Percentiles rank a stretch among this genome's conserved stretches.
Conservation (phyloP, 164 flowering plant species). For the Aristolochia californica region DNA sequence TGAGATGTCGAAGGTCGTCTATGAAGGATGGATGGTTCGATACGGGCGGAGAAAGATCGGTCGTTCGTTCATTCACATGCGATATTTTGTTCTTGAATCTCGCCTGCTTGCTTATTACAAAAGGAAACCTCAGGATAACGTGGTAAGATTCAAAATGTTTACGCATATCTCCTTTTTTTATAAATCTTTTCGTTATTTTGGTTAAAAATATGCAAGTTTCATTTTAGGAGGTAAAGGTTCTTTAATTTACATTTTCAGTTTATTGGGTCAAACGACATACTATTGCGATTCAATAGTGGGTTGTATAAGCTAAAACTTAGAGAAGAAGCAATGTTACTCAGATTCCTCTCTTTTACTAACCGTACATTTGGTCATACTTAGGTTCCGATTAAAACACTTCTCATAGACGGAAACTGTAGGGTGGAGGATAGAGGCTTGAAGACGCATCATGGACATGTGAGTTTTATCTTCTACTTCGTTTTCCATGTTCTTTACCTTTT, state of each 20-base stretch:
- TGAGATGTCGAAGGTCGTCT: conserved; percentile 61
- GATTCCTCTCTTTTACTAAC: neutral
- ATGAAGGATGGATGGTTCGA: conserved; percentile 99
- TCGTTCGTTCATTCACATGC: conserved; percentile 88
- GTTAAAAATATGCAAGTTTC: neutral
- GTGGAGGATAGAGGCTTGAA: conserved; percentile 98
- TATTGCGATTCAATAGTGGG: too few relatives aligned
- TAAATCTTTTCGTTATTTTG: neutral
- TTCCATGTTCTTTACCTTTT: neutral
- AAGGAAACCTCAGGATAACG: conserved; percentile 89
- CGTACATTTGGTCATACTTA: conserved; percentile 10
- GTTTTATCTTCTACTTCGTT: conserved; percentile 8
- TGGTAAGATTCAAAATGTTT: conserved; percentile 32
- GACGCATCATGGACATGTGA: conserved; percentile 97
- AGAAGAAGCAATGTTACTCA: neutral
- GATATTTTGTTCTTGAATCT: conserved; percentile 89
- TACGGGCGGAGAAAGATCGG: conserved; percentile 97
- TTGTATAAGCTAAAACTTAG: neutral
- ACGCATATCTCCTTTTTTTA: neutral
- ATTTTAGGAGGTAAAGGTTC: neutral
- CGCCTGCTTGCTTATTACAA: conserved; percentile 92
- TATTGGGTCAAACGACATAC: neutral
- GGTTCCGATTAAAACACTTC: conserved; percentile 93
- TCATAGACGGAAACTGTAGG: conserved; percentile 92
- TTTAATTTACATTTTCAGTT: neutral